Evolutionary conservation across 441 rosid species (phyloP).

Genomic region (Euphorbia schlechtendalii): DNA sequence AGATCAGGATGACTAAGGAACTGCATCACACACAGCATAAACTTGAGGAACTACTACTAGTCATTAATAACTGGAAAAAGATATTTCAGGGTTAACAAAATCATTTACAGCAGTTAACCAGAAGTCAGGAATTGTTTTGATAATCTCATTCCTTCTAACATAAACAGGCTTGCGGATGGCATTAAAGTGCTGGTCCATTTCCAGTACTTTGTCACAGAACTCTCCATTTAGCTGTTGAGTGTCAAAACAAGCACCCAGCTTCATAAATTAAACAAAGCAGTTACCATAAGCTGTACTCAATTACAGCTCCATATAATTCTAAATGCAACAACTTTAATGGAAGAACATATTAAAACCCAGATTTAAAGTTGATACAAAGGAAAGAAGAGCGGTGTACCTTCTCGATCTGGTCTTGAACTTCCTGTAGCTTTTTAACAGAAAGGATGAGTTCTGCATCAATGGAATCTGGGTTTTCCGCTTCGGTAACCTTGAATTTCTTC

Average conservation of each 20-base stretch:
- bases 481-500: conserved; percentile 57
- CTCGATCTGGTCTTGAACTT: conserved; percentile 85
- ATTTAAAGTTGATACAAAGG: not conserved
- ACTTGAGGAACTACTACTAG: not conserved
- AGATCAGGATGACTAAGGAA: conserved; percentile 84
- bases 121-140: conserved; percentile 75
- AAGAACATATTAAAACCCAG: not conserved
- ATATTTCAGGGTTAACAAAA: not conserved
- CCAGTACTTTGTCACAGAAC: conserved; percentile 81
- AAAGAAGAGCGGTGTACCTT: conserved; percentile 37
- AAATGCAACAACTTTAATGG: not conserved
- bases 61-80: not conserved
- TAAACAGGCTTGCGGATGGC: conserved; percentile 70
- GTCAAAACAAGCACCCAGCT: not conserved
- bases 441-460: conserved; percentile 65
- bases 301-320: not conserved
- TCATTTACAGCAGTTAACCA: conserved; percentile 84
- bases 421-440: conserved; percentile 84
- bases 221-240: conserved; percentile 64
- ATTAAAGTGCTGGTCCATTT: conserved; percentile 80
- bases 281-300: not conserved
- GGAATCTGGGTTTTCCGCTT: conserved; percentile 32
- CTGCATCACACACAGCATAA: conserved; percentile 30
- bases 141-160: conserved; percentile 58
- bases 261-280: not conserved